Evolutionary conservation across 1,139 yeast species (phyloP).

Genomic region (Kodamaea suecica): DNA sequence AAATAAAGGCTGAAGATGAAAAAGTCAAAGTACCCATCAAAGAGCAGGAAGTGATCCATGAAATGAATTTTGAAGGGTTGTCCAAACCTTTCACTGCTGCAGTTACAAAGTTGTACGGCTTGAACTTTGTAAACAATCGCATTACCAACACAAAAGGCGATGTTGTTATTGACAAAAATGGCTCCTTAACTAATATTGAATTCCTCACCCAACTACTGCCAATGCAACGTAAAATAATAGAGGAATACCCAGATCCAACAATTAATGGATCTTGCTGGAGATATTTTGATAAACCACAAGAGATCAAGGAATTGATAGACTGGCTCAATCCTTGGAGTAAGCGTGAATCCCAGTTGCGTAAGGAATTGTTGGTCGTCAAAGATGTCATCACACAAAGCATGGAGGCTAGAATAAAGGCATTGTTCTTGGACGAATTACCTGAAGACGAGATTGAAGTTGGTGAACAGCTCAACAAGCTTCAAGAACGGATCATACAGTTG

Average conservation of each 20-base stretch:
- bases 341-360: slow-evolving; percentile 65
- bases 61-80: slow-evolving; percentile 15
- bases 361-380: slow-evolving; percentile 56
- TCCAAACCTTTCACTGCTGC: slow-evolving; percentile 20
- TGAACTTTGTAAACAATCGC: slow-evolving; percentile 19
- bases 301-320: slow-evolving; percentile 51
- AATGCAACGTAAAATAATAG: slow-evolving; percentile 61
- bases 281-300: slow-evolving; percentile 60
- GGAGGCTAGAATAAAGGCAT: slow-evolving; percentile 54
- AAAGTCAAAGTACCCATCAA: no score
- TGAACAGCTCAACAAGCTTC: not conserved
- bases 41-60: no score
- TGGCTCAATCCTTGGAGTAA: slow-evolving; percentile 80
- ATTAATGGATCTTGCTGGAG: slow-evolving; percentile 62
- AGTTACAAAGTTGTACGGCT: slow-evolving; percentile 17
- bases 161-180: slow-evolving; percentile 40
- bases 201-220: slow-evolving; percentile 34
- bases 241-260: slow-evolving; percentile 60
- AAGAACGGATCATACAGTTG: no score
- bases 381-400: slow-evolving; percentile 58
- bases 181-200: slow-evolving; percentile 31
- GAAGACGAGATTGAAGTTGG: slow-evolving; percentile 32
- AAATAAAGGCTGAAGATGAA: not conserved
- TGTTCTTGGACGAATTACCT: slow-evolving; percentile 39
- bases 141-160: slow-evolving; percentile 15